Evolutionary conservation across 306 rosid species (phyloP).

Genomic region (Cyamopsis tetragonoloba): DNA sequence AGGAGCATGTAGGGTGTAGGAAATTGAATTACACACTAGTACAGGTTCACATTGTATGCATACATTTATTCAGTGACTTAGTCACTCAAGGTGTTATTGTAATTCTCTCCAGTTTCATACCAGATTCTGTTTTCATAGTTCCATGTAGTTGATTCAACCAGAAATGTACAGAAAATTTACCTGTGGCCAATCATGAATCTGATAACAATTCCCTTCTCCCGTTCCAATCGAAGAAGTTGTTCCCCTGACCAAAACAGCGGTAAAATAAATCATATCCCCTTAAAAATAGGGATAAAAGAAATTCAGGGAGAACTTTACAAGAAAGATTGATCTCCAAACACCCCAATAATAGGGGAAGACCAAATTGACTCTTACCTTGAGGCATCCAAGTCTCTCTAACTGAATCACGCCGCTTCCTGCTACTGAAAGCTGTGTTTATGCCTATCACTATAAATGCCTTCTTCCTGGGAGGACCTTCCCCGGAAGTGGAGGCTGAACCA

Average conservation of each 20-base stretch:
- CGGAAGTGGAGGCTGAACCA: conserved; percentile 30
- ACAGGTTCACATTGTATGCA: background rate
- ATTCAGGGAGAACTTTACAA: background rate
- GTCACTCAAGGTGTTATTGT: background rate
- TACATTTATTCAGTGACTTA: background rate
- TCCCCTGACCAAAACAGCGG: conserved; percentile 52
- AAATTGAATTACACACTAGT: background rate
- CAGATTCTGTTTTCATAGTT: background rate
- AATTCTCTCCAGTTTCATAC: background rate
- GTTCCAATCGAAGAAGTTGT: conserved; percentile 81
- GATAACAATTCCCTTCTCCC: conserved; percentile 88
- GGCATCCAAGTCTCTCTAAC: conserved; percentile 99
- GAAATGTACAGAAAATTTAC: conserved; percentile 34
- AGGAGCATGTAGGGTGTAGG: background rate
- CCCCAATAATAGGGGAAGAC: background rate
- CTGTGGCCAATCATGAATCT: conserved; percentile 99
- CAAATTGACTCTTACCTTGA: conserved; percentile 53
- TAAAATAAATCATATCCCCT: background rate
- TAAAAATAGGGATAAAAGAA: conserved; percentile 18
- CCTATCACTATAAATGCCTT: conserved; percentile 87
- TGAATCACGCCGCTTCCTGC: conserved; percentile 94
- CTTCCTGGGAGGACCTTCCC: conserved; percentile 42
- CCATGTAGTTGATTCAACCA: background rate
- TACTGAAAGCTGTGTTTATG: conserved; percentile 96
- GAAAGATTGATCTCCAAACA: background rate